Conservation (phyloP, 352 stramenopile genomes). For the Pythium apleroticum region DNA sequence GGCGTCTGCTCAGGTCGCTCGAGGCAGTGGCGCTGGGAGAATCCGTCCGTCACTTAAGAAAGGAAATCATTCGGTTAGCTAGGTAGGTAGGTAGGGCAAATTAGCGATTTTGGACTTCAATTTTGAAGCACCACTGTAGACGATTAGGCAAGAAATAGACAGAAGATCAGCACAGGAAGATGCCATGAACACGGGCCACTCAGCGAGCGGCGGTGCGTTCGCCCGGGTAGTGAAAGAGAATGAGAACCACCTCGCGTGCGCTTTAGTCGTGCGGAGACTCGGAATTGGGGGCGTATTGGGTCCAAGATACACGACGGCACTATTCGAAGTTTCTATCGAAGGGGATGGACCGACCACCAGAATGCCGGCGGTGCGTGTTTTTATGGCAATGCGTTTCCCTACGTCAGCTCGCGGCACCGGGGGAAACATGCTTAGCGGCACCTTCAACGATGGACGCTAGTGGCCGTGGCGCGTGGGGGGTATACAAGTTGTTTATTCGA, state of each 20-base stretch:
- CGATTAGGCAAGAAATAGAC: slow-evolving; percentile 17
- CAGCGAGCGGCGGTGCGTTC: background rate
- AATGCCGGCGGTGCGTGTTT: slow-evolving; percentile 17
- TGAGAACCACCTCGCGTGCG: background rate
- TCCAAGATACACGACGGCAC: background rate
- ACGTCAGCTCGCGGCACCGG: background rate
- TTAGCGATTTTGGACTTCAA: slow-evolving; percentile 13
- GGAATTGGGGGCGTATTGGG: background rate
- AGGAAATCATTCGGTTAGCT: slow-evolving; percentile 4
- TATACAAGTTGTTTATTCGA: slow-evolving; percentile 21
- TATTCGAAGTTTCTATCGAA: background rate
- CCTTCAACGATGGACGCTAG: background rate
- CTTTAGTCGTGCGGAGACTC: background rate
- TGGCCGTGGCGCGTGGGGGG: background rate
- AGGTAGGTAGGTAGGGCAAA: slow-evolving; percentile 3
- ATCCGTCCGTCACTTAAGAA: slow-evolving; percentile 8
- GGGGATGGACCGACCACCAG: slow-evolving; percentile 26
- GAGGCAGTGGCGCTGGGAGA: background rate
- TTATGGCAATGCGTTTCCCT: slow-evolving; percentile 6
- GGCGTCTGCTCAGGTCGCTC: background rate
- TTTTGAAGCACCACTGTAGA: slow-evolving; percentile 19
- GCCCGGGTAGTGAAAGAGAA: background rate
- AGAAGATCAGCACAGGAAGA: background rate
- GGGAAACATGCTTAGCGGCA: background rate
- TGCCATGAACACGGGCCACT: background rate